Conservation (phyloP, 352 stramenopile genomes). For the Thalassiosira hispida region DNA sequence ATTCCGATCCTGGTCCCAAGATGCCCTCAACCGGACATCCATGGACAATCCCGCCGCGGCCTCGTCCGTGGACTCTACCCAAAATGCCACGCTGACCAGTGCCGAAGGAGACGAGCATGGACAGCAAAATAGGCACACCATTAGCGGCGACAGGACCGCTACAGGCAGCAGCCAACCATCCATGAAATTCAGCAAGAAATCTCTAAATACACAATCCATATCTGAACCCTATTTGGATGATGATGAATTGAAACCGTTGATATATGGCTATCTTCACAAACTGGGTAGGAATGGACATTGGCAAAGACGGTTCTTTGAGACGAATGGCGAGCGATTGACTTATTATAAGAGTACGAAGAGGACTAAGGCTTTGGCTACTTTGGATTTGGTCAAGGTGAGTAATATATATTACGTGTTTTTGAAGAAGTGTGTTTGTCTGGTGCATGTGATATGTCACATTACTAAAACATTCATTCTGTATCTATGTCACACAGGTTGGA, state of each 20-base stretch:
- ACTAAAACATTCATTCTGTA: conserved; percentile 5
- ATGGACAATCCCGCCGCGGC: conserved; percentile 25
- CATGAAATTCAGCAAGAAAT: not conserved
- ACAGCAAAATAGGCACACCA: not conserved
- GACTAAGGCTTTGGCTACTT: conserved; percentile 88
- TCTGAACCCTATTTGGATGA: conserved; percentile 48
- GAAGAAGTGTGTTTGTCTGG: not conserved
- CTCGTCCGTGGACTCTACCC: conserved; percentile 51
- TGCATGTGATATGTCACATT: not conserved
- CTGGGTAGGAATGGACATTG: conserved; percentile 85
- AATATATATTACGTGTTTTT: not conserved
- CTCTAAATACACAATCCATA: conserved; percentile 6
- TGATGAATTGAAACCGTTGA: conserved; percentile 61
- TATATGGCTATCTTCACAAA: conserved; percentile 85
- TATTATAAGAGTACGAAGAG: conserved; percentile 96
- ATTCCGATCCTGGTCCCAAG: conserved; percentile 57
- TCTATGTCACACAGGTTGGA: conserved; percentile 54
- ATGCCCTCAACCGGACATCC: conserved; percentile 17
- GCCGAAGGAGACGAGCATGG: not conserved
- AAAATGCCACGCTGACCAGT: conserved; percentile 35
- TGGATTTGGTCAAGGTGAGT: conserved; percentile 68
- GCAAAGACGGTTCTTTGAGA: conserved; percentile 99
- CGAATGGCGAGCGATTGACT: conserved; percentile 96
- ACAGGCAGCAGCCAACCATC: not conserved
- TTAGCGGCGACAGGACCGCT: not conserved